phyloP scores from a whole-genome alignment of 1,284 basidiomycete genomes.

The Boletellus deceptivus region DNA sequence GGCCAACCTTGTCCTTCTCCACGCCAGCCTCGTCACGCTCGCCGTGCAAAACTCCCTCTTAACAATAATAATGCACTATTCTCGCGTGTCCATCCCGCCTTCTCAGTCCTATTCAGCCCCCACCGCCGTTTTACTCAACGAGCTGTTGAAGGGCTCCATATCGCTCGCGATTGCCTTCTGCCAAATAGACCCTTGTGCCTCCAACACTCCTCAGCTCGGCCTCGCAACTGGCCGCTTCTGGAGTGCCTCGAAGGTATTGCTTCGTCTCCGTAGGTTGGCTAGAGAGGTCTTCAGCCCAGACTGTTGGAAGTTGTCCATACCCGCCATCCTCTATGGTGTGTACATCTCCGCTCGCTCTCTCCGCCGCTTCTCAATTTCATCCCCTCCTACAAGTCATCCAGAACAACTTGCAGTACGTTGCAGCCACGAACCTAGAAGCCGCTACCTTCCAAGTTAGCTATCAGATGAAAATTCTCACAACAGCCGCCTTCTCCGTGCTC shows the following conservation, averaged over 20 bases:
- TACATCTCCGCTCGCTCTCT: neutral
- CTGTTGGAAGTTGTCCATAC: slow-evolving; percentile 80
- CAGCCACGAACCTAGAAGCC: slow-evolving; percentile 88
- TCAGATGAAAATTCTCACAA: slow-evolving; percentile 98
- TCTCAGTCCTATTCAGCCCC: slow-evolving; percentile 84
- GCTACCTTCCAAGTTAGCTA: slow-evolving; percentile 96
- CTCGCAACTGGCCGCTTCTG: slow-evolving; percentile 30
- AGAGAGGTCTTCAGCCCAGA: slow-evolving; percentile 61
- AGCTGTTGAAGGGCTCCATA: slow-evolving; percentile 88
- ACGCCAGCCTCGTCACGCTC: slow-evolving; percentile 79
- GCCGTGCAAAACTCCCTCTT: slow-evolving; percentile 91
- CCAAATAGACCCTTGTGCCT: slow-evolving; percentile 39
- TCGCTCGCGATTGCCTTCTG: slow-evolving; percentile 62
- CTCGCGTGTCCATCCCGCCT: slow-evolving; percentile 78
- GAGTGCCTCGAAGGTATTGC: slow-evolving; percentile 36
- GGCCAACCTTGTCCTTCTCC: neutral
- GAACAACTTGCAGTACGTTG: slow-evolving; percentile 95
- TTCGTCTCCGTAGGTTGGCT: slow-evolving; percentile 42
- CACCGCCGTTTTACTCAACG: slow-evolving; percentile 89
- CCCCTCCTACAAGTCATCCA: slow-evolving; percentile 65
- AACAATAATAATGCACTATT: slow-evolving; percentile 94
- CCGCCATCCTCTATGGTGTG: slow-evolving; percentile 71
- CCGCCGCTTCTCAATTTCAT: neutral
- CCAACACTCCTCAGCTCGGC: slow-evolving; percentile 29
- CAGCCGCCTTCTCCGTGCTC: slow-evolving; percentile 90